Evolutionary conservation across 225 moss, liverwort and hornwort genomes (phyloP).

Genomic region (Physcomitrellopsis africana): DNA sequence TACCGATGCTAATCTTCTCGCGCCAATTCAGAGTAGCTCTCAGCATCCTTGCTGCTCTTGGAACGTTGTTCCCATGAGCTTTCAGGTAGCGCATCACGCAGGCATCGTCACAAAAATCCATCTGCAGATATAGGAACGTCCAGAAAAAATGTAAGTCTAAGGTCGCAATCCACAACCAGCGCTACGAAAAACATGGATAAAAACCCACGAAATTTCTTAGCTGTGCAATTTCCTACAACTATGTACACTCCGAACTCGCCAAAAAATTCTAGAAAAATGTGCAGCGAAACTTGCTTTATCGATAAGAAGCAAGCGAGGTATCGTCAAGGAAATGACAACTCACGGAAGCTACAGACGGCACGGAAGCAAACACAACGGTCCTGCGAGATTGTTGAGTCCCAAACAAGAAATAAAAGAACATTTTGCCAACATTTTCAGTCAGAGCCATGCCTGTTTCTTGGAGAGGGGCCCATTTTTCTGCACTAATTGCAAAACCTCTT

Average conservation of each 20-base stretch:
- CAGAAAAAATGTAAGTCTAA: constrained; percentile 12
- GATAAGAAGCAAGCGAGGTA: constrained; percentile 2
- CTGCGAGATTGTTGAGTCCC: not conserved
- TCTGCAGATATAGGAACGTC: constrained; percentile 46
- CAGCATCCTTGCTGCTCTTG: constrained; percentile 78
- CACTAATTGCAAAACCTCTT: constrained; percentile 50
- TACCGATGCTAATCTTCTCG: constrained; percentile 81
- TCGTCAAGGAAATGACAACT: not conserved
- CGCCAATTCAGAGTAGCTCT: constrained; percentile 86
- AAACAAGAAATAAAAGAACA: not conserved
- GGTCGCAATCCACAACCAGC: constrained; percentile 8
- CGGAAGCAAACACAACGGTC: not conserved
- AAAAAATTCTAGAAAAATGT: not conserved
- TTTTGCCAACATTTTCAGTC: constrained; percentile 4
- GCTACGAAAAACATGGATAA: not conserved
- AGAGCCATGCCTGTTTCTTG: constrained; percentile 56
- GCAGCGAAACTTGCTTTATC: no score
- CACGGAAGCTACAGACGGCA: not conserved
- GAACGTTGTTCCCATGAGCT: constrained; percentile 69
- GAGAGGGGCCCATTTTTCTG: constrained; percentile 52
- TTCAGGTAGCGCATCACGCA: constrained; percentile 76
- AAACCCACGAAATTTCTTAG: not conserved
- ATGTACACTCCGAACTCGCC: not conserved
- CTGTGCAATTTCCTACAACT: not conserved
- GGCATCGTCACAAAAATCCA: constrained; percentile 74